phyloP scores from a whole-genome alignment of 306 rosid species.

The Inga oerstediana region DNA sequence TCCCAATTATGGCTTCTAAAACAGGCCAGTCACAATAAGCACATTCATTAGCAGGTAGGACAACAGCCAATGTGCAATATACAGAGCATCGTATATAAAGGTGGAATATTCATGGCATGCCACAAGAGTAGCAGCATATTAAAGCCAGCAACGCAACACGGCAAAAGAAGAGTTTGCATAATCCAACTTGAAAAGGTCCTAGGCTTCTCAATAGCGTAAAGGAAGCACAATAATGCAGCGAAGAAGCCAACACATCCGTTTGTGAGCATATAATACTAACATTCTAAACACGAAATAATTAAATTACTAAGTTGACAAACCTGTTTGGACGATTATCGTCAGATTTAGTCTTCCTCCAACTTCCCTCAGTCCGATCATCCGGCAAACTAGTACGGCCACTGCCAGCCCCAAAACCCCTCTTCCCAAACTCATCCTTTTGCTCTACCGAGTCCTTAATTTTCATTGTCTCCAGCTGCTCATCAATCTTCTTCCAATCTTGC shows the following conservation, averaged over 20 bases:
- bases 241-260: constrained; percentile 11
- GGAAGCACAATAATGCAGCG: not conserved
- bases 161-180: constrained; percentile 13
- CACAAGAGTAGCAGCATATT: constrained; percentile 4
- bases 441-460: constrained; percentile 66
- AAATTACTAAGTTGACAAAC: constrained; percentile 38
- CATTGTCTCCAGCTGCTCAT: constrained; percentile 72
- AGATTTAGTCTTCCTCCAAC: constrained; percentile 74
- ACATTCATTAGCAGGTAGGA: not conserved
- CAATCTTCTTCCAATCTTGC: constrained; percentile 89
- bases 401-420: constrained; percentile 57
- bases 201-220: not conserved
- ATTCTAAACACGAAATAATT: not conserved
- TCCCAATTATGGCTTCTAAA: not conserved
- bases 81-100: not conserved
- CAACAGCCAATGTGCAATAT: not conserved
- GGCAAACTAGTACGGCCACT: constrained; percentile 43
- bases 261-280: not conserved
- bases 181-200: not conserved
- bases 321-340: constrained; percentile 57
- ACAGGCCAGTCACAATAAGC: not conserved
- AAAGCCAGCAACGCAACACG: not conserved
- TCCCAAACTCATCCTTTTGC: constrained; percentile 51
- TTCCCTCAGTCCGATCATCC: constrained; percentile 54
- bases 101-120: not conserved